Base-by-base conservation (phyloP, 352 stramenopile genomes). In the Thraustochytrium striatum region DNA sequence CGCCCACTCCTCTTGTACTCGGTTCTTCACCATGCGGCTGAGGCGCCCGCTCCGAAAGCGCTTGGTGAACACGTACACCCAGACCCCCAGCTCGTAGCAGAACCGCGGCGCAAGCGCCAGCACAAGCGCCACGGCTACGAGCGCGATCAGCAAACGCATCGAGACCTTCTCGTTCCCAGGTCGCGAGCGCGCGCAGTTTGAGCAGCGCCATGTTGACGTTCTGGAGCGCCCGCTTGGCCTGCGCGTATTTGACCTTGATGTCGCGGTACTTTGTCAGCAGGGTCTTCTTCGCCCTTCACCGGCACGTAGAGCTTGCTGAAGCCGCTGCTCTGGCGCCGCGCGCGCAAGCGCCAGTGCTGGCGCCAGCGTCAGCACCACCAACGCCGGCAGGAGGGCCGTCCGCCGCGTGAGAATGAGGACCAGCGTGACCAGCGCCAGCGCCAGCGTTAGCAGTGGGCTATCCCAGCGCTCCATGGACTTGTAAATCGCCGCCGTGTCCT, bases 41-140 rank as follows among this genome's bases (percentile, higher is more conserved):
- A 43, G 38, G 7, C 47, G n/a, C 9, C 65, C 65, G 50, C 65
- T 75, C 9, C 65, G 65, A n/a, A 75, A 75, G 41, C 50, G 43
- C 47, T 75, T 75, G 1, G 65, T 75, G 25, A 75, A 75, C 1
- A 75, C 68, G 65, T 75, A 75, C 0, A 72, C 65, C 65, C 65
- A 75, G 43, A 75, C 41, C 5, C 19, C 41, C 52, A 75, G 47
- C 50, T 75, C 65, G 65, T 75, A 75, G 25, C 65, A 30, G 16
- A 75, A 1, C 16, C 65, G 13, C 21, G 65, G 65, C 32, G 65
- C 50, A 32, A 75, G 28, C 1, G 30, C 50, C 0, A 75, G 52
- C 1, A 75, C n/a, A 5, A 75, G 43, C 25, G 65, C 65, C 7
- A 75, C 16, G 11, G 5, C 65, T 21, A 58, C 30, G 36, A 75